phyloP scores from a whole-genome alignment of 2,329 filamentous ascomycete species.

The Didymella pinodella region DNA sequence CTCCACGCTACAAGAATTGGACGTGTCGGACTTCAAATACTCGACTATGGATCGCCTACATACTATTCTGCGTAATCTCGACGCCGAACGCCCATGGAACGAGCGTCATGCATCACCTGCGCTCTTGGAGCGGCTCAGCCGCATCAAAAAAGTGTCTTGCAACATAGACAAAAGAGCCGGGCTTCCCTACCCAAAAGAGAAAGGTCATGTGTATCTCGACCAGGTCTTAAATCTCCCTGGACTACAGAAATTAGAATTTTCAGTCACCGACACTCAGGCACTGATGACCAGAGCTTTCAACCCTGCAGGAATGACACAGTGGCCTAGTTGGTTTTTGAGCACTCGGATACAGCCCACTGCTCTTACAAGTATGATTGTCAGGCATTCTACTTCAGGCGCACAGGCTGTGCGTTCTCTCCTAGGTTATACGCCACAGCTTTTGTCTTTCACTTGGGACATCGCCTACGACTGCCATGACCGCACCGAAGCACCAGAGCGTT shows the following conservation, averaged over 20 bases:
- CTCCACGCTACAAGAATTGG: constrained; percentile 27
- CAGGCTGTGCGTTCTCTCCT: constrained; percentile 21
- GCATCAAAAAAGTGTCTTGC: constrained; percentile 30
- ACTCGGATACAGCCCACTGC: constrained; percentile 15
- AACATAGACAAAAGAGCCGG: constrained; percentile 32
- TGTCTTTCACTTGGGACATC: constrained; percentile 37
- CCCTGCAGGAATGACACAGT: not conserved
- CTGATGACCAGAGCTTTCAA: not conserved
- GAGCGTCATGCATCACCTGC: constrained; percentile 19
- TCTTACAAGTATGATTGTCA: constrained; percentile 34
- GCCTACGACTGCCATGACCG: constrained; percentile 27
- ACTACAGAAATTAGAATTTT: constrained; percentile 29
- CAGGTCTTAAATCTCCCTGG: constrained; percentile 27
- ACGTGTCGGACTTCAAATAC: constrained; percentile 29
- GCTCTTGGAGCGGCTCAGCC: constrained; percentile 24
- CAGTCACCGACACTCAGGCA: constrained; percentile 16
- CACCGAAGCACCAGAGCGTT: constrained; percentile 5
- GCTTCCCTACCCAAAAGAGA: constrained; percentile 17
- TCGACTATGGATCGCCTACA: constrained; percentile 33
- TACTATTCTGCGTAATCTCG: constrained; percentile 27
- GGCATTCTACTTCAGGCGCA: constrained; percentile 25
- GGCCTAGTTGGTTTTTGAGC: constrained; percentile 9
- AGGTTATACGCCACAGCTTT: constrained; percentile 28
- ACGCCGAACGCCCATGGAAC: constrained; percentile 13
- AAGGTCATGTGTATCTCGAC: constrained; percentile 17